Base-by-base conservation (phyloP, 2,329 filamentous ascomycete species). In the Ophiostoma triangulosporum region DNA sequence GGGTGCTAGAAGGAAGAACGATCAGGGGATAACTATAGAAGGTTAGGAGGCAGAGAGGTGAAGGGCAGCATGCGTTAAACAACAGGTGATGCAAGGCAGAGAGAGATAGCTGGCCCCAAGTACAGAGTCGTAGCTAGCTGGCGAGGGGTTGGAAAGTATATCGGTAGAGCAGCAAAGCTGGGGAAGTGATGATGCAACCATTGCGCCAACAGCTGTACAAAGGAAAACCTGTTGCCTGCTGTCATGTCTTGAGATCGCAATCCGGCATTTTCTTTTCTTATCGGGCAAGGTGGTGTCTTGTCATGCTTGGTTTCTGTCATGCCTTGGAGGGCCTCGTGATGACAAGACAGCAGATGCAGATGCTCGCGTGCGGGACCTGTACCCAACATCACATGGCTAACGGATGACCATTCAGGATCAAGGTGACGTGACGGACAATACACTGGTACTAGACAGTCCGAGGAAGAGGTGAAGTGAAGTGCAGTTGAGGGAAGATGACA, bases 311-410 rank as follows among this genome's bases (percentile, higher is more conserved):
- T 50, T 48, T 31, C n/a, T 3, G 12, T 8, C 27, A 11, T 6
- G 26, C 20, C 5, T 12, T 27, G 27, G 45, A 48, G 45, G 48
- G 52, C 20, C 54, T 56, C 40, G 54, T 54, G 54, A 56, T 38
- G 50, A 46, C 45, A 24, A 52, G 29, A 33, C 43, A 55, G 26
- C 45, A 24, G 22, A 9, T 3, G 27, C 45, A 17, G 43, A 29
- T 29, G 43, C 26, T 24, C 43, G 15, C 22, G 43, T 24, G 24
- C n/a, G 22, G 6, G 15, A n/a, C 14, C 43, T 29, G 32, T 14
- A 15, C 9, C 27, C 26, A 12, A 20, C 26, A 17, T 48, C 45
- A 48, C 45, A 48, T 48, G 45, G 27, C n/a, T 8, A 6, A 48
- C 9, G n/a, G n/a, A 24, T 11, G n/a, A 43, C 38, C 38, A 24